Conservation (phyloP, 2,329 filamentous ascomycete species). For the Piedraia hortae region DNA sequence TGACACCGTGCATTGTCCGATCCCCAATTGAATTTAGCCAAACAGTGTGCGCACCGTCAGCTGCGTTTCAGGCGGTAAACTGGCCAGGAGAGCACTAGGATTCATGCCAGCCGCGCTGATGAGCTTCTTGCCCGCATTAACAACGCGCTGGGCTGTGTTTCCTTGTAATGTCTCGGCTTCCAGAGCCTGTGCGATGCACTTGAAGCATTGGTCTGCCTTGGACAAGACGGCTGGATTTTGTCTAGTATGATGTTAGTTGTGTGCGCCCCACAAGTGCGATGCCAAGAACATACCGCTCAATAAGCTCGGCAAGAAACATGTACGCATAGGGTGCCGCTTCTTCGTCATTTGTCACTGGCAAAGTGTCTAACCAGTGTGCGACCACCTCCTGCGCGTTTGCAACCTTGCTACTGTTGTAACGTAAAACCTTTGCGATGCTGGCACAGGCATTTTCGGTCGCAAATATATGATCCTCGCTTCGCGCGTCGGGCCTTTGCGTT, state of each 20-base stretch:
- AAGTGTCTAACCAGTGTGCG: constrained; percentile 64
- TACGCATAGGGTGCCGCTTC: constrained; percentile 94
- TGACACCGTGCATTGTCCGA: no score
- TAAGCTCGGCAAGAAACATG: constrained; percentile 67
- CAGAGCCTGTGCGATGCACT: constrained; percentile 61
- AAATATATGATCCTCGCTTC: constrained; percentile 80
- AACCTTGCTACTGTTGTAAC: constrained; percentile 60
- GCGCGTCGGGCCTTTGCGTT: constrained; percentile 51
- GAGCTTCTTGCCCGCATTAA: constrained; percentile 49
- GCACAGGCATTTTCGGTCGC: constrained; percentile 94
- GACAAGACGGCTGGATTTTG: constrained; percentile 58
- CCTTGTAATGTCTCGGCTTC: constrained; percentile 77
- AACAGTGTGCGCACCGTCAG: constrained; percentile 21
- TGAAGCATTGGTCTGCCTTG: constrained; percentile 59
- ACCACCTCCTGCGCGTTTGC: constrained; percentile 49
- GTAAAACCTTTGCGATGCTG: constrained; percentile 85
- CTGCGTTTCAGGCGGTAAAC: constrained; percentile 56
- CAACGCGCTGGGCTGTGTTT: constrained; percentile 50
- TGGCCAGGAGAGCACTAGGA: constrained; percentile 44
- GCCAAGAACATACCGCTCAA: constrained; percentile 49
- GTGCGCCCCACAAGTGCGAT: not conserved
- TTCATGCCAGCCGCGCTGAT: constrained; percentile 48
- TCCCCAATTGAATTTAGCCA: no score
- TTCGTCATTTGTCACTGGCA: constrained; percentile 84
- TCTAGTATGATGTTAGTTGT: constrained; percentile 21